Evolutionary conservation across 352 stramenopile genomes (phyloP).

Genomic region (Pythium rhizo-oryzae): DNA sequence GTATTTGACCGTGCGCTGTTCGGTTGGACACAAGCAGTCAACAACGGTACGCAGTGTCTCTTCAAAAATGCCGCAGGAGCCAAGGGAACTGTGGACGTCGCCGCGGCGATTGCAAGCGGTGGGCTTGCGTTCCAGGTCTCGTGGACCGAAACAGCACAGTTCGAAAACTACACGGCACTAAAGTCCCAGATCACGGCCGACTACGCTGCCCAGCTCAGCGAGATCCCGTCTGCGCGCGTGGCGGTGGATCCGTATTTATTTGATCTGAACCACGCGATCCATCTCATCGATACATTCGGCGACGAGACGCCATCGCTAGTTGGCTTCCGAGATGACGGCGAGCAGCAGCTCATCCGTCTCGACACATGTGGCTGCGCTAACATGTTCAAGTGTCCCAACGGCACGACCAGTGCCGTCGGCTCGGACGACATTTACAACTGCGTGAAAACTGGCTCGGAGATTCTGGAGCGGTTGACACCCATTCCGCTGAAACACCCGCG

Average conservation of each 20-base stretch:
- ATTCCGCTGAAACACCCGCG: constrained; percentile 64
- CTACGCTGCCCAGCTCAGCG: constrained; percentile 37
- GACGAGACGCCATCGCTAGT: constrained; percentile 82
- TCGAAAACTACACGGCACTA: constrained; percentile 77
- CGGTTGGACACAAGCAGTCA: constrained; percentile 60
- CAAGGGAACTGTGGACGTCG: constrained; percentile 13
- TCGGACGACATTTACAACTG: constrained; percentile 88
- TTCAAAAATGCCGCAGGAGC: constrained; percentile 41
- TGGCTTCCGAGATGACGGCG: constrained; percentile 53
- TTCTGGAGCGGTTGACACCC: constrained; percentile 87
- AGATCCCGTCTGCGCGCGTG: constrained; percentile 31
- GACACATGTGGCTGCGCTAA: constrained; percentile 94
- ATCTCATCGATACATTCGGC: constrained; percentile 85
- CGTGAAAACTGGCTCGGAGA: constrained; percentile 85
- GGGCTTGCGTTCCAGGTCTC: constrained; percentile 71
- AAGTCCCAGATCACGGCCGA: constrained; percentile 52
- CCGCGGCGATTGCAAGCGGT: constrained; percentile 22
- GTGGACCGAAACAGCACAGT: constrained; percentile 60
- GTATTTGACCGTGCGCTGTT: constrained; percentile 52
- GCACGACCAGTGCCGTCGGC: constrained; percentile 73
- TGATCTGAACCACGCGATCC: constrained; percentile 89
- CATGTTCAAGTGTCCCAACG: constrained; percentile 95
- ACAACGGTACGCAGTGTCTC: constrained; percentile 50
- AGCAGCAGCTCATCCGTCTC: constrained; percentile 62
- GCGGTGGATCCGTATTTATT: constrained; percentile 92